phyloP scores from a whole-genome alignment of 2,329 filamentous ascomycete species.

The Nothopassalora personata region DNA sequence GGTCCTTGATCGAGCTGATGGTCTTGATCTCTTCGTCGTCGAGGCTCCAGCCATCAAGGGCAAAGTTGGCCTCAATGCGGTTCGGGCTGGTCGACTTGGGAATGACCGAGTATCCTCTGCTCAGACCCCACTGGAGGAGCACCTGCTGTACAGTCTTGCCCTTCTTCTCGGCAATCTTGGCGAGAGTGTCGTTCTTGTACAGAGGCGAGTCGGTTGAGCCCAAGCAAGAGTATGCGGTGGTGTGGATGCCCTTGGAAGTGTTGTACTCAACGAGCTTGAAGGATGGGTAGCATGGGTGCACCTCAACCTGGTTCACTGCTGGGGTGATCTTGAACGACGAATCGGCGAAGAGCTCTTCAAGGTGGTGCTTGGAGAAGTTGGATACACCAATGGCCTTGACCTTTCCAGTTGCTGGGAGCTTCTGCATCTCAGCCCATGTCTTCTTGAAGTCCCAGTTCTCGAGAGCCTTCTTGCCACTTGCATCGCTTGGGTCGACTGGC shows the following conservation, averaged over 20 bases:
- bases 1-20: slow-evolving; percentile 62
- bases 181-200: slow-evolving; percentile 60
- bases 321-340: slow-evolving; percentile 57
- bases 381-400: slow-evolving; percentile 71
- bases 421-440: slow-evolving; percentile 53
- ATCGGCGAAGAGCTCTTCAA: slow-evolving; percentile 66
- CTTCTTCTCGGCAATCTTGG: slow-evolving; percentile 55
- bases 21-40: slow-evolving; percentile 65
- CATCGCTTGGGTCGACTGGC: slow-evolving; percentile 56
- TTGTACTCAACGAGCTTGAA: slow-evolving; percentile 71
- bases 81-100: slow-evolving; percentile 73
- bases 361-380: slow-evolving; percentile 77
- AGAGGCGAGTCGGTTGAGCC: slow-evolving; percentile 66
- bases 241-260: slow-evolving; percentile 67
- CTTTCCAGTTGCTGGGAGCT: slow-evolving; percentile 61
- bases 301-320: slow-evolving; percentile 76
- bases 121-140: slow-evolving; percentile 72
- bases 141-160: slow-evolving; percentile 69
- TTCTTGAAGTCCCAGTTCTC: slow-evolving; percentile 77
- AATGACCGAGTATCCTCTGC: slow-evolving; percentile 76
- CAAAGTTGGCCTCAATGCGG: slow-evolving; percentile 71
- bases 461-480: slow-evolving; percentile 56
- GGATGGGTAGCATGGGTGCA: slow-evolving; percentile 77
- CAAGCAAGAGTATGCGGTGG: slow-evolving; percentile 68
- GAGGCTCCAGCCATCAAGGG: slow-evolving; percentile 67